Evolutionary conservation across 331 rosid species (phyloP).

Genomic region (Stylosanthes scabra): DNA sequence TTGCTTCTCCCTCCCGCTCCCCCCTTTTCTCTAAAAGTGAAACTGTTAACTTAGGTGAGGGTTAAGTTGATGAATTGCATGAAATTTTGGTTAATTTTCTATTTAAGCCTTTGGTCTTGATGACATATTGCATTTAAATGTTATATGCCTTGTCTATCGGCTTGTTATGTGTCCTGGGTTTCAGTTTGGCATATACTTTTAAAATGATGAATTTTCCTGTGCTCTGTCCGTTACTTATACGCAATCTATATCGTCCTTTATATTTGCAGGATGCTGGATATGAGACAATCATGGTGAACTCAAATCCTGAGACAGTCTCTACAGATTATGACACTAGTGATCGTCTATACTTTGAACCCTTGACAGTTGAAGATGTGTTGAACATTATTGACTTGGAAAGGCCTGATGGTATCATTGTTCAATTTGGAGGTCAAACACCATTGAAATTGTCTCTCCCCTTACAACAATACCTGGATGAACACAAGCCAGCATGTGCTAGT

Average conservation of each 20-base stretch:
- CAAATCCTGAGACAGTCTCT: conserved; percentile 97
- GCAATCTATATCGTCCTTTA: conserved; percentile 30
- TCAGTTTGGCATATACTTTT: not conserved
- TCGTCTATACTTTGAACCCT: conserved; percentile 92
- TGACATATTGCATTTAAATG: conserved; percentile 13
- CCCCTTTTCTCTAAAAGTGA: not conserved
- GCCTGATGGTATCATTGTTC: conserved; percentile 98
- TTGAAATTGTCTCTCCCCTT: conserved; percentile 88
- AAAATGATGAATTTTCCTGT: not conserved
- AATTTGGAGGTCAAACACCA: conserved; percentile 99
- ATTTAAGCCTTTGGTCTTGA: conserved; percentile 5
- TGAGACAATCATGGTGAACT: conserved; percentile 98
- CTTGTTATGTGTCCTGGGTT: not conserved
- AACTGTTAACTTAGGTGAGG: not conserved
- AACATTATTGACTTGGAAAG: conserved; percentile 93
- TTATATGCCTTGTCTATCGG: conserved; percentile 11
- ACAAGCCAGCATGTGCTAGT: conserved; percentile 72
- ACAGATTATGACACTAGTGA: conserved; percentile 99
- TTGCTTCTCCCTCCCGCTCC: not conserved
- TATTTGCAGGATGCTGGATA: conserved; percentile 83
- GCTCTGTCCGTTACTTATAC: not conserved
- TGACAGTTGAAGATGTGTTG: conserved; percentile 86
- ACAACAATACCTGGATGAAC: conserved; percentile 82
- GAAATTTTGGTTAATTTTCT: too few species aligned
- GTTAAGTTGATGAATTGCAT: not conserved